phyloP scores from a whole-genome alignment of 2,329 filamentous ascomycete species.

The Dactylellina drechsleri region DNA sequence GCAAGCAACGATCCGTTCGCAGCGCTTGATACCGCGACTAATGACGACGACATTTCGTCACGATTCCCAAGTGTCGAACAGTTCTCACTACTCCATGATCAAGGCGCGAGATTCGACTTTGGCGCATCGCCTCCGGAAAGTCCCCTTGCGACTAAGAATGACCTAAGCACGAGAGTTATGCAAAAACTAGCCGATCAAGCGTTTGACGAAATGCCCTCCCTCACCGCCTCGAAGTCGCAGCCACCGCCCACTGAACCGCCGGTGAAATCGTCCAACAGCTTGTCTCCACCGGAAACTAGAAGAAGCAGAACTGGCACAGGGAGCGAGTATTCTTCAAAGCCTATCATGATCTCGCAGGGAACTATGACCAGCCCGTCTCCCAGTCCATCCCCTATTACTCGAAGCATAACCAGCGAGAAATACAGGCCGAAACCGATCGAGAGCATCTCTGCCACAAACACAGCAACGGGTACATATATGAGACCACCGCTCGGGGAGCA shows the following conservation, averaged over 20 bases:
- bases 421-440: constrained; percentile 65
- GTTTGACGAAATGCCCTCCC: constrained; percentile 69
- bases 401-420: constrained; percentile 60
- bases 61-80: constrained; percentile 92
- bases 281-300: constrained; percentile 57
- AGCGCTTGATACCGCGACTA: constrained; percentile 78
- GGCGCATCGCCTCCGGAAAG: constrained; percentile 64
- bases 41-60: constrained; percentile 79
- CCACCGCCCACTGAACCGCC: constrained; percentile 19
- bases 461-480: constrained; percentile 26
- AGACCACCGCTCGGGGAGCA: constrained; percentile 59
- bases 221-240: constrained; percentile 37
- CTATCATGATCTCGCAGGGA: constrained; percentile 74
- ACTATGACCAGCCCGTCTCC: constrained; percentile 78
- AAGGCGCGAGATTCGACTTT: constrained; percentile 85
- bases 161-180: constrained; percentile 74
- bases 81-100: constrained; percentile 88
- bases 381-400: constrained; percentile 14
- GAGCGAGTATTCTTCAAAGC: constrained; percentile 65
- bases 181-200: constrained; percentile 85
- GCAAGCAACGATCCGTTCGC: constrained; percentile 86
- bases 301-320: constrained; percentile 61
- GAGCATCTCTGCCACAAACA: constrained; percentile 32
- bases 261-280: constrained; percentile 8
- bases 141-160: constrained; percentile 65